Evolutionary conservation across 257 asterid genomes (phyloP), one percentile per base, ranked within the genome.

Genomic region (Nicotiana tomentosiformis): DNA sequence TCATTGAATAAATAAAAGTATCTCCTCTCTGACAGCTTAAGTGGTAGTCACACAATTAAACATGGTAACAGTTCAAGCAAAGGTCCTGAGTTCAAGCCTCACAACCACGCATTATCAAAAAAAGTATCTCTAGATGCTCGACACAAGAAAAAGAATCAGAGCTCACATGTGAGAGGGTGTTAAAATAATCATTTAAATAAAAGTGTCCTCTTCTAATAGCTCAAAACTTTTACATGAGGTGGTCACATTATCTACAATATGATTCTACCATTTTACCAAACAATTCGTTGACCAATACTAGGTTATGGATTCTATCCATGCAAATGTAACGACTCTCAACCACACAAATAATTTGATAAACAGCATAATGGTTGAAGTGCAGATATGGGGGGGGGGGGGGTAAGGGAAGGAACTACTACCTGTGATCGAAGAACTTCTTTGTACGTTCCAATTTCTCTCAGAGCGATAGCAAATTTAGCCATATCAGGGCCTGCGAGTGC

Each of bases 371-470:
- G 39, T 15, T 65, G 83, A 66, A 81, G 7, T 66, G 33, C 46
- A 56, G 33, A 80, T 60, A 82, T 81, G 70, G 0, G 35, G 35
- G 81, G 57, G 78, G 61, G 60, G 78, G 66, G 57, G 78, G 32
- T n/a, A n/a, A n/a, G n/a, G n/a, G n/a, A 0, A 23, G 26, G 26
- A 23, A 23, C 26, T 23, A 69, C 82, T 77, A 96, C 99, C 98
- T 96, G 92, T 67, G 97, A 89, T 83, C 91, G 97, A 86, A 96
- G 99, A 91, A 90, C 86, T 89, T 96, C 99, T 88, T 93, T 94
- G 92, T 94, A 91, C 43, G 91, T 94, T 90, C 97, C 99, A 57
- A 93, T 92, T 88, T 96, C 99, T 89, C 26, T 23, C 26, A 96
- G 80, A 76, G 95, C 91, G 80, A 91, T 92, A n/a, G 98, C 95